Evolutionary conservation across 1,139 yeast species (phyloP), one percentile per base, ranked within the genome.

Genomic region (Candida dubliniensis): DNA sequence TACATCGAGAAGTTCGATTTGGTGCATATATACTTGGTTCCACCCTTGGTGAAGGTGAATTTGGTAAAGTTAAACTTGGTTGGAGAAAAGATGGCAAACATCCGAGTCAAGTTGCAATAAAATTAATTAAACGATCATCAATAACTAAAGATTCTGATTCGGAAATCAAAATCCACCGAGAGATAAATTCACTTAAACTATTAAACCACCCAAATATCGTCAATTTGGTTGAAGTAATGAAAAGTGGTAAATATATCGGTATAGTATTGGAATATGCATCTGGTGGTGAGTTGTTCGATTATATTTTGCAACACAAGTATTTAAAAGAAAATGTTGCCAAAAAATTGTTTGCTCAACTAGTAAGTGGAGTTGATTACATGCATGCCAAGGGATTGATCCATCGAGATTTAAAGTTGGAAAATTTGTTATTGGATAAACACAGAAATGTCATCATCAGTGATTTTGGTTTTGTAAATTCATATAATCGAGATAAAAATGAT

Each of bases 1-100:
- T 67, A 5, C 82, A 79, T 47, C 64, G 82, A 42, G 84, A 80
- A 56, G 83, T 80, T 47, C 74, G 91, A 36, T 90, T 93, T 60
- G 98, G 98, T 31, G 82, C 87, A 31, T 93, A 91, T 59, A 79
- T 87, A 31, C 75, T 93, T 7, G 98, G 98, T 3, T 84, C 96
- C 15, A 91, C 98, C 1, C 70, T 93, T n/a, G 99, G 99, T 33
- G 96, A 91, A 67, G 99, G 99, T 36, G 98, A 93, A 62, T 93
- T 93, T 64, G 99, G 98, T 47, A 91, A 91, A 65, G 99, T 93
- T 49, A 93, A 91, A 63, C 74, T 93, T n/a, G 98, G 97, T 14
- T 91, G 97, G 97, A 74, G 96, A 45, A 84, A 85, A 63, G 93
- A 84, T 58, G 90, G 90, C 31, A 71, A 74, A 51, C 76, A 74